Evolutionary conservation across 352 stramenopile species (phyloP), one percentile per base, ranked within the genome.

Genomic region (Globisporangium irregulare): DNA sequence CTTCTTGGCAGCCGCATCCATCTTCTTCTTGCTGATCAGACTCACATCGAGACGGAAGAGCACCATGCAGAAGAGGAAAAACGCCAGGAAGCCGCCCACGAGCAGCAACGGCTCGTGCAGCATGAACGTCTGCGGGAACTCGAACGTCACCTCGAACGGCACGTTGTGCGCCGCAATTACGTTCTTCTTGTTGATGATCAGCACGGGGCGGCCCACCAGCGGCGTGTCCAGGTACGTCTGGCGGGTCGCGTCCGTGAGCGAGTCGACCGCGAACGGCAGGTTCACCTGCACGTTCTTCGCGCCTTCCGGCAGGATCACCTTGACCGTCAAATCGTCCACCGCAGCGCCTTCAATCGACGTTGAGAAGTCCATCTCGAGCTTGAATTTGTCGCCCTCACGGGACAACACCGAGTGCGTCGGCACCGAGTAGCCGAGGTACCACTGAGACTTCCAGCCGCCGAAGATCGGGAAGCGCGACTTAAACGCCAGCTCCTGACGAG

Each of bases 371-470:
- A 93, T 76, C 62, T 93, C 75, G 60, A 97, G 80, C 75, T 93
- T 94, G 70, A 93, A 96, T 54, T 75, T 76, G 68, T 87, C 70
- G 62, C 84, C 82, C 7, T 74, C 50, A 67, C 84, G 87, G 54
- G 79, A 77, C 12, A 97, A 73, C 46, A 94, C 86, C 38, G 87
- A 86, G 73, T 92, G 76, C 53, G 87, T 94, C 9, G 89, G 89
- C 53, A 96, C 82, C 48, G 84, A 92, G 78, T 97, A 95, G 41
- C 90, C 90, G 14, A 97, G 59, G 75, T 97, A 97, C 73, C 82
- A 97, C 72, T 96, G 85, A 46, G 73, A 94, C 78, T 95, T 94
- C 90, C 90, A 97, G 60, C 90, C 90, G 55, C 90, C 90, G 63
- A 97, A 96, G 55, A 97, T 70, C 50, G 90, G 90, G 73, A 95